These are phyloP conservation scores for Sugiyamaella neomexicana DNA, from an alignment of 1,139 yeast genomes.

Conservation along the genomic window DNA sequence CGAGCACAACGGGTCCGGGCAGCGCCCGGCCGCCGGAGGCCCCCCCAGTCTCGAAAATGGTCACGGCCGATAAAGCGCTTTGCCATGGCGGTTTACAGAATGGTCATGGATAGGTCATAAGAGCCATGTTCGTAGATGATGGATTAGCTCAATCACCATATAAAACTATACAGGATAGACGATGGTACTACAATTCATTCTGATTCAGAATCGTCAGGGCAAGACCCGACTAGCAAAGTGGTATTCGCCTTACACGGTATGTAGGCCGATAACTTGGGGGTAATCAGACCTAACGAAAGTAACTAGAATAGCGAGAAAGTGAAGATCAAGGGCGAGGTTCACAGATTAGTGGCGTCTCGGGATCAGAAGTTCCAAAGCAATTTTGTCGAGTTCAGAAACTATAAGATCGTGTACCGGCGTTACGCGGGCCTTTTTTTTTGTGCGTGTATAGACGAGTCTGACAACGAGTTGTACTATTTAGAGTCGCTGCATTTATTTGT, in stretches of 20 bases:
- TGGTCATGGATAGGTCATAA: too few species aligned
- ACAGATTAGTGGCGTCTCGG: slow-evolving; percentile 74
- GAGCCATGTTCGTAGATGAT: too few species aligned
- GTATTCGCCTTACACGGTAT: slow-evolving; percentile 51
- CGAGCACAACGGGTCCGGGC: too few species aligned
- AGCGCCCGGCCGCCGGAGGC: too few species aligned
- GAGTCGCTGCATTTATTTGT: slow-evolving; percentile 88
- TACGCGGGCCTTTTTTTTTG: slow-evolving; percentile 92
- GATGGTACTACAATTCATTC: slow-evolving; percentile 76
- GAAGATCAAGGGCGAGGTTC: slow-evolving; percentile 63
- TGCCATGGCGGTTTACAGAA: too few species aligned
- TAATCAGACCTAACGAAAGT: neutral
- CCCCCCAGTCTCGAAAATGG: too few species aligned
- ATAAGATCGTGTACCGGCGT: slow-evolving; percentile 78
- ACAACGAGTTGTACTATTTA: slow-evolving; percentile 76
- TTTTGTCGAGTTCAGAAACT: slow-evolving; percentile 53
- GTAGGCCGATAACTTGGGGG: slow-evolving; percentile 27
- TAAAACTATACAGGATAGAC: neutral
- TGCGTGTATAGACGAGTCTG: slow-evolving; percentile 70
- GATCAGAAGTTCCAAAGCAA: slow-evolving; percentile 72
- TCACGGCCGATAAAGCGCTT: too few species aligned
- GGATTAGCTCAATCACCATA: neutral
- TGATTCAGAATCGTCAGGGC: slow-evolving; percentile 92
- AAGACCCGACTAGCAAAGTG: slow-evolving; percentile 83
- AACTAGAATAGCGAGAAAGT: slow-evolving; percentile 53